Base-by-base conservation (phyloP, 352 stramenopile species). In the Globisporangium uncinulatum region DNA sequence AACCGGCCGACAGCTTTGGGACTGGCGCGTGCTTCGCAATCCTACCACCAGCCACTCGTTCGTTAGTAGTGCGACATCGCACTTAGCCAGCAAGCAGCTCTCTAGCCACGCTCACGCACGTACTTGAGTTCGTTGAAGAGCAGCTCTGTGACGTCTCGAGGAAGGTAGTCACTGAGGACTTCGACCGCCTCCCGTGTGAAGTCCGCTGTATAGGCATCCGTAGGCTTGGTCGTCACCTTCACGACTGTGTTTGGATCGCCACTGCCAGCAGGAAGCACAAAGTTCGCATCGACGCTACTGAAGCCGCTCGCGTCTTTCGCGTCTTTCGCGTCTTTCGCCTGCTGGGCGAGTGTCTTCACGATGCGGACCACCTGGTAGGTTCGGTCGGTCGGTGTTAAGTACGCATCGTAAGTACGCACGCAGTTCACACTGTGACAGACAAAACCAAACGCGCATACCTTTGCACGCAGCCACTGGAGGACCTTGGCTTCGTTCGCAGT, bases 81-180 rank as follows among this genome's bases (percentile, higher is more conserved):
- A 29, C 24, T 29, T 29, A 29, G 24, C 24, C 1, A 4, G 24
- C 24, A n/a, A n/a, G n/a, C n/a, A n/a, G n/a, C n/a, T n/a, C n/a
- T n/a, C n/a, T 4, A 29, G 2, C 24, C 20, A 11, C 31, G 9
- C 15, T 19, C 48, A 15, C 3, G 11, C 8, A 74, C 75, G 50
- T 74, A 90, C 80, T 77, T 72, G 57, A 87, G 72, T 14, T 75
- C 63, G 17, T 70, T 74, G 62, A 67, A 81, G 6, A 92, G 61
- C 49, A 70, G 21, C 7, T 70, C 67, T 17, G 77, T 56, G 59
- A 80, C 71, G 11, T 79, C 71, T 0, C 62, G n/a, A 0, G 77
- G 62, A 1, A 89, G 21, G 31, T 89, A 92, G 49, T 92, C 72
- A 0, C 58, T 56, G 9, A 92, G 42, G n/a, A 87, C 47, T 14